Evolutionary conservation across 2,329 filamentous ascomycete species (phyloP).

Genomic region (Didymella pinodella): DNA sequence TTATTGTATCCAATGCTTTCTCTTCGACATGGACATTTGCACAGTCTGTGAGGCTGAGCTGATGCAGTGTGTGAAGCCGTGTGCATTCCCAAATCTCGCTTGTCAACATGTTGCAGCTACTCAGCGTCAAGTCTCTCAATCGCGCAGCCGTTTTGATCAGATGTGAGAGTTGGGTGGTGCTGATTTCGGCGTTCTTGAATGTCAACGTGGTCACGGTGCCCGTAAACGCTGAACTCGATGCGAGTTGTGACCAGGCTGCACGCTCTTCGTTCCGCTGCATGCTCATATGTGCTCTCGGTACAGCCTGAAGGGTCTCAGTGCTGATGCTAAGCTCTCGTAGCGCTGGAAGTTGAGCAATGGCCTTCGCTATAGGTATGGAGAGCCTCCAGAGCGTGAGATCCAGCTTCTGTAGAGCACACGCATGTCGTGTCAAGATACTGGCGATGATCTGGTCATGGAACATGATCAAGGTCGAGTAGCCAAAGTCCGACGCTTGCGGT

Average conservation of each 20-base stretch:
- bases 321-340: conserved; percentile 36
- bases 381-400: conserved; percentile 44
- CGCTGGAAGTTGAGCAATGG: conserved; percentile 30
- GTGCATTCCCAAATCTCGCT: conserved; percentile 1
- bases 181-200: conserved; percentile 5
- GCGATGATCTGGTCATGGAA: conserved; percentile 43
- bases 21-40: conserved; percentile 4
- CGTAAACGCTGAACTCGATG: not conserved
- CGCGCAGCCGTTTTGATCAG: not conserved
- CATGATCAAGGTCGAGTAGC: conserved; percentile 31
- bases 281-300: not conserved
- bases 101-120: conserved; percentile 15
- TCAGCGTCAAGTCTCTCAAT: conserved; percentile 1
- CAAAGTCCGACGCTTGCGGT: conserved; percentile 30
- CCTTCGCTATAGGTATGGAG: conserved; percentile 32
- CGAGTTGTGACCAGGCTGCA: conserved; percentile 5
- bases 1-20: conserved; percentile 16
- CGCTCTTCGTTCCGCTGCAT: conserved; percentile 12
- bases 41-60: not conserved
- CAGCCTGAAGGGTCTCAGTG: conserved; percentile 31
- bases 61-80: not conserved
- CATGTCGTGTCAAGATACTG: conserved; percentile 38
- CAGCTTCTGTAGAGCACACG: conserved; percentile 35
- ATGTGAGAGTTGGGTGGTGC: not conserved
- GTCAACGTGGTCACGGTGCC: not conserved